Evolutionary conservation across 495 filamentous ascomycete species (phyloP), one percentile per base, ranked within the genome.

Genomic region (Aspergillus panamensis): DNA sequence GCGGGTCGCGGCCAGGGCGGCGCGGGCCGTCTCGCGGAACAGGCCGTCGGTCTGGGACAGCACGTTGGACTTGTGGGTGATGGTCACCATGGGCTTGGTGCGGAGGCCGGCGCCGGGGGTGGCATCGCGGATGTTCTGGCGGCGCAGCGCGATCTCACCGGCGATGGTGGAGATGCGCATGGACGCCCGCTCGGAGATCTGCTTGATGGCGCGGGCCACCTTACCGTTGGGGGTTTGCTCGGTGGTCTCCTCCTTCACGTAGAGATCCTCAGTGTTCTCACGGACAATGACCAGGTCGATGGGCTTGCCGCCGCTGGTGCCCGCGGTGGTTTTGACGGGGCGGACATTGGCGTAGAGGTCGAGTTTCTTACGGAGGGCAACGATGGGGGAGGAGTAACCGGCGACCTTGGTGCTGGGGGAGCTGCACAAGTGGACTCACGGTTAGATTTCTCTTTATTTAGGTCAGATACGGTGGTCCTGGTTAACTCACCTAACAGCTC

Each of bases 31-130:
- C 67, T 86, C 81, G 52, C 94, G 85, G 86, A 98, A 98, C 37
- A 98, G 84, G 13, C 94, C 94, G 75, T 98, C 94, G 30, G 95
- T 97, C 73, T 97, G 92, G 14, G 87, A 91, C 9, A 98, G 84
- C 8, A 98, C 94, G 76, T 98, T 98, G 71, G 88, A 92, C 79
- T 98, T 98, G 80, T 98, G 94, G 37, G 94, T 98, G 71, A 98
- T 90, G 59, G 94, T 98, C 33, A 98, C 92, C 66, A 92, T 80
- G 32, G 92, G 86, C 58, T 76, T 70, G 47, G 74, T 69, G 70
- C 90, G 90, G 53, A 87, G 84, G 62, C 80, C 60, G 33, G 73
- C 71, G 14, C 66, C 72, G 8, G 70, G 64, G 31, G 77, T 65
- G 13, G 68, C 67, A 13, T 78, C 76, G 52, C 94, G 85, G 62